Conservation (phyloP, 2,329 filamentous ascomycete species). For the Lithohypha guttulata region DNA sequence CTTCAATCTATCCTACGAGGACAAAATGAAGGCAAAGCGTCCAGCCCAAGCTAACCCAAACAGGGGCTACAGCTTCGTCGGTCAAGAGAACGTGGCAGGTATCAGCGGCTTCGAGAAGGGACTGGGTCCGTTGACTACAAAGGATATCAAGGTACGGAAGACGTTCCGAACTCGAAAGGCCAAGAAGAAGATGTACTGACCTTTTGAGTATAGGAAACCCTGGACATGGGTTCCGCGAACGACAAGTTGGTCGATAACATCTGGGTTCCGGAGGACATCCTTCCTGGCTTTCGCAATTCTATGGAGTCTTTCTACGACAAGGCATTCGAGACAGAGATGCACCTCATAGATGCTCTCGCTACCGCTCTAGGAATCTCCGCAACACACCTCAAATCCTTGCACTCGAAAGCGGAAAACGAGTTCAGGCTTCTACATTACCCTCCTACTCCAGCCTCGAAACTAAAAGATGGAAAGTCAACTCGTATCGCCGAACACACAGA, state of each 20-base stretch:
- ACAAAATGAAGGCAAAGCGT: constrained; percentile 41
- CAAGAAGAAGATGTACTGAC: constrained; percentile 12
- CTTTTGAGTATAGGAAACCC: constrained; percentile 27
- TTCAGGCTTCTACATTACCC: constrained; percentile 44
- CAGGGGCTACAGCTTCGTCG: constrained; percentile 15
- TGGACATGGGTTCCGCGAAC: constrained; percentile 37
- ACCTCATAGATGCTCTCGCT: constrained; percentile 35
- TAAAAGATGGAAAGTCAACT: constrained; percentile 23
- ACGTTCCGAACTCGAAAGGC: constrained; percentile 15
- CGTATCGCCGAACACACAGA: constrained; percentile 29
- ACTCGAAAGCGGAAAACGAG: constrained; percentile 20
- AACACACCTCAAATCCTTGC: constrained; percentile 23
- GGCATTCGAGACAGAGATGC: constrained; percentile 31
- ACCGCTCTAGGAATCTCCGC: constrained; percentile 32
- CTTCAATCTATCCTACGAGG: constrained; percentile 35
- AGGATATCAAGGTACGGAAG: constrained; percentile 12
- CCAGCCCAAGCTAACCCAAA: constrained; percentile 23
- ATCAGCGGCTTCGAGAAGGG: constrained; percentile 5
- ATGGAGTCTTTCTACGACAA: constrained; percentile 31
- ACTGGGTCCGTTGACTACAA: background rate
- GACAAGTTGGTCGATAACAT: constrained; percentile 37
- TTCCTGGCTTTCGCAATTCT: constrained; percentile 35
- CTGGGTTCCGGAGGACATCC: constrained; percentile 36
- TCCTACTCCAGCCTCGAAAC: constrained; percentile 27
- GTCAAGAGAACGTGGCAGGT: constrained; percentile 10